Percentiles rank a stretch among this genome's conserved stretches.
phyloP scores from a whole-genome alignment of 2,329 filamentous ascomycete genomes.

The Ophiostoma pallidulum region DNA sequence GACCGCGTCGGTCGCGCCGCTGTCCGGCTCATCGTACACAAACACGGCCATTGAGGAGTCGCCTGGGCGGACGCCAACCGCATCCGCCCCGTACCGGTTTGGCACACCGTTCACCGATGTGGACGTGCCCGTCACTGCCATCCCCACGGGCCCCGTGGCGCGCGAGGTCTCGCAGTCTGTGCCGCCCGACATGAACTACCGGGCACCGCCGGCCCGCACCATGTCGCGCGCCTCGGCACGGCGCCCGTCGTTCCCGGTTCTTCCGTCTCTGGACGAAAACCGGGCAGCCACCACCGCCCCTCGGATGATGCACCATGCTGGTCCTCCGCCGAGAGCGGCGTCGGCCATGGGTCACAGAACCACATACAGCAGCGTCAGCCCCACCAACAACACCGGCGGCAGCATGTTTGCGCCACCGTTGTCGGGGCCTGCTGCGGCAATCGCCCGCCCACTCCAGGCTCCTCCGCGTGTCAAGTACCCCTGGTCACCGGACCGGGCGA shows the following conservation, averaged over 20 bases:
- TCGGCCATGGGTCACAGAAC: constrained; percentile 10
- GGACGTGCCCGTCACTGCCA: constrained; percentile 72
- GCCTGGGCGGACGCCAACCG: constrained; percentile 28
- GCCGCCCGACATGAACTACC: constrained; percentile 85
- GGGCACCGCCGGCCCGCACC: constrained; percentile 35
- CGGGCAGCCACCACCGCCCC: too few relatives aligned
- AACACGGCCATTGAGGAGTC: constrained; percentile 18
- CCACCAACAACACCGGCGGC: not conserved
- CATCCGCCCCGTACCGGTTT: constrained; percentile 59
- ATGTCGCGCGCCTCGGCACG: constrained; percentile 49
- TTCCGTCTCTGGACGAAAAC: constrained; percentile 63
- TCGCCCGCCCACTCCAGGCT: constrained; percentile 34
- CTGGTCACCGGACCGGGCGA: constrained; percentile 41
- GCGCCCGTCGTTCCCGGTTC: constrained; percentile 57
- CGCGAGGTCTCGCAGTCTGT: constrained; percentile 83
- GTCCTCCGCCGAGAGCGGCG: too few relatives aligned
- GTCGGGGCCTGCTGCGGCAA: too few relatives aligned
- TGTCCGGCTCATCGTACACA: constrained; percentile 14
- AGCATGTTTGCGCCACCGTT: too few relatives aligned
- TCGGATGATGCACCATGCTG: too few relatives aligned
- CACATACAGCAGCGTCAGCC: not conserved
- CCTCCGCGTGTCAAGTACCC: constrained; percentile 47
- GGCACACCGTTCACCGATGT: constrained; percentile 86
- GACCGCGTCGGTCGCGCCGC: constrained; percentile 10
- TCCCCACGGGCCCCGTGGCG: constrained; percentile 61